Percentiles rank a stretch among this genome's conserved stretches.
These are phyloP conservation scores for Nepenthes mirabilis DNA, from an alignment of 148 eudicot species.

Conservation along the genomic window DNA sequence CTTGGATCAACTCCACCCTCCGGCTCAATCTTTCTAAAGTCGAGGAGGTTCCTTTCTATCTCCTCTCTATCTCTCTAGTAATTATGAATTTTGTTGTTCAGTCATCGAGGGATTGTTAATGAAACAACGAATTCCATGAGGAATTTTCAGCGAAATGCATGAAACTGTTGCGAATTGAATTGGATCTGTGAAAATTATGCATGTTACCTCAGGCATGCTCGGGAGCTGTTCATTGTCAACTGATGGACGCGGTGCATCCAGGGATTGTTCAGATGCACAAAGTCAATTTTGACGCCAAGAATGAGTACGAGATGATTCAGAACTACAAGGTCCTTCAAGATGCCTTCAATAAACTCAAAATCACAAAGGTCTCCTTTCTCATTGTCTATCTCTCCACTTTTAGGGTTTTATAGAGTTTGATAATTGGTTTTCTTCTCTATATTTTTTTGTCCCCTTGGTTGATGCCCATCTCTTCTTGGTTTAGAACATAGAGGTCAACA, in stretches of 20 bases:
- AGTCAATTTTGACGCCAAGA: conserved; percentile 90
- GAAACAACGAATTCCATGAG: not conserved
- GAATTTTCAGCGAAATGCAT: not conserved
- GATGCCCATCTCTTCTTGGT: not conserved
- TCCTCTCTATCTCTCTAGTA: not conserved
- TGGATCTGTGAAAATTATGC: not conserved
- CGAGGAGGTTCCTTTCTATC: conserved; percentile 49
- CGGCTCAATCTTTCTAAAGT: conserved; percentile 81
- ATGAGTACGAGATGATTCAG: conserved; percentile 85
- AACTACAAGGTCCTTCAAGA: conserved; percentile 93
- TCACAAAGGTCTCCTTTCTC: conserved; percentile 42
- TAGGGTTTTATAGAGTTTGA: not conserved
- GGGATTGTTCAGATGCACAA: conserved; percentile 89
- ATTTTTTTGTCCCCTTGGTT: not conserved
- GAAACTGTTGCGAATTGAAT: not conserved
- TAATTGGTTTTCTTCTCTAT: not conserved
- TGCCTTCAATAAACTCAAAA: conserved; percentile 79
- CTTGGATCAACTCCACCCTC: conserved; percentile 87
- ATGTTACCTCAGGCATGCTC: conserved; percentile 49
- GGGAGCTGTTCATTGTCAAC: conserved; percentile 90
- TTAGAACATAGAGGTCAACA: conserved; percentile 90
- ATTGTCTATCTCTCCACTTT: not conserved
- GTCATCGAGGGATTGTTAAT: not conserved
- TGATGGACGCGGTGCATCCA: conserved; percentile 83
- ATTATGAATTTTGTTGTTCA: not conserved